phyloP scores from a whole-genome alignment of 805 yeast species.

The Yamadazyma sp. region DNA sequence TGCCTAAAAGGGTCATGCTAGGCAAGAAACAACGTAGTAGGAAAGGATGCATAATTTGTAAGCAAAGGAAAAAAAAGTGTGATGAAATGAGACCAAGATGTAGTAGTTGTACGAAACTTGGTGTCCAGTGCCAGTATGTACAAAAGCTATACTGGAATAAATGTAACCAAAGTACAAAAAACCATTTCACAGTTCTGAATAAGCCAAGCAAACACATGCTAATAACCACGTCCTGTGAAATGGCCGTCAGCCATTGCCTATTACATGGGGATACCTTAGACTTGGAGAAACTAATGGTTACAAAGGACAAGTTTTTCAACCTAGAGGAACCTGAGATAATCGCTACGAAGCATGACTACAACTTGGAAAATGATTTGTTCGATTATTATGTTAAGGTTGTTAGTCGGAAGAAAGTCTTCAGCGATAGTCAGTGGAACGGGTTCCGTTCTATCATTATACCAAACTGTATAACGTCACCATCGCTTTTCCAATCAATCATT shows the following conservation, averaged over 20 bases:
- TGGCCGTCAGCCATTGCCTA: background rate
- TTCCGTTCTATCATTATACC: constrained; percentile 26
- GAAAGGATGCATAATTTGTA: constrained; percentile 67
- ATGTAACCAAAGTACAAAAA: constrained; percentile 14
- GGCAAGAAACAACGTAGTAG: constrained; percentile 30
- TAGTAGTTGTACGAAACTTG: constrained; percentile 48
- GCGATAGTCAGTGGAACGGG: constrained; percentile 22
- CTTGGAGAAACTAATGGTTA: background rate
- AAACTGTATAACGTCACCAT: constrained; percentile 21
- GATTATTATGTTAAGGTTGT: constrained; percentile 21
- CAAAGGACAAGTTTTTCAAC: background rate
- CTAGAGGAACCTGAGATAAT: background rate
- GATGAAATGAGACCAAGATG: constrained; percentile 51
- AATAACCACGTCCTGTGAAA: constrained; percentile 3
- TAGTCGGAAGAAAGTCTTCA: constrained; percentile 23
- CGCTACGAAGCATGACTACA: constrained; percentile 1
- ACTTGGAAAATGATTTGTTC: constrained; percentile 16
- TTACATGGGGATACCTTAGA: background rate
- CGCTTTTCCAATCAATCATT: constrained; percentile 19
- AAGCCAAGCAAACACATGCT: constrained; percentile 1
- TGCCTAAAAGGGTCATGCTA: background rate
- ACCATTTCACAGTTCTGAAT: background rate
- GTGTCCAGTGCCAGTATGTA: constrained; percentile 42
- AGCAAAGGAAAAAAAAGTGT: constrained; percentile 59
- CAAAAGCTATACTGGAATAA: constrained; percentile 19